A percentile compares a stretch with the other conserved stretches of the same genome.
phyloP scores from a whole-genome alignment of 495 filamentous ascomycete species.

The Massariosphaeria phaeospora region DNA sequence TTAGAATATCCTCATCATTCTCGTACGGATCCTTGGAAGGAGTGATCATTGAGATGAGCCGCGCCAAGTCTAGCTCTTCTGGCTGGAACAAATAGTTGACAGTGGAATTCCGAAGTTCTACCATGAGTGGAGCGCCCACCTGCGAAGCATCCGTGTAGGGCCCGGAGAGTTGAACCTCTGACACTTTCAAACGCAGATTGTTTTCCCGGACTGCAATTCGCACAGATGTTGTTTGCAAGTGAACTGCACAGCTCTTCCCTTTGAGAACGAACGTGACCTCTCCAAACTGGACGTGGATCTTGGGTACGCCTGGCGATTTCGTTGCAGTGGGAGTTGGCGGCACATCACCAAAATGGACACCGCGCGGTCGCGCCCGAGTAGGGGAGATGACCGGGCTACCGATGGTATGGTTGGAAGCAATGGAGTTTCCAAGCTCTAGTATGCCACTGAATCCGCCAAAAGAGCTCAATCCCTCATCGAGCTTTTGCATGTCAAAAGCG shows the following conservation, averaged over 20 bases:
- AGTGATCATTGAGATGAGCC: conserved; percentile 77
- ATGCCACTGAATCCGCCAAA: conserved; percentile 92
- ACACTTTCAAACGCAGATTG: conserved; percentile 54
- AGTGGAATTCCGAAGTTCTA: conserved; percentile 58
- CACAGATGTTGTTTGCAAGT: conserved; percentile 68
- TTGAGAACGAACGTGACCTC: conserved; percentile 67
- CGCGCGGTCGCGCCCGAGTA: conserved; percentile 46
- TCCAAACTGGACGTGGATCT: conserved; percentile 70
- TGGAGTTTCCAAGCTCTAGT: conserved; percentile 78
- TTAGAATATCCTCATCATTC: conserved; percentile 86
- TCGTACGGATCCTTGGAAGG: conserved; percentile 91
- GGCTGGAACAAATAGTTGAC: conserved; percentile 71
- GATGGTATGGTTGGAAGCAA: conserved; percentile 64
- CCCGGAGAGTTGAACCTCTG: conserved; percentile 67
- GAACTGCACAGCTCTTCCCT: conserved; percentile 71
- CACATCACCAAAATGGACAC: conserved; percentile 71
- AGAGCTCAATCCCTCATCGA: conserved; percentile 83
- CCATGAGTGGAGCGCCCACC: conserved; percentile 49
- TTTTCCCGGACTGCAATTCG: conserved; percentile 71
- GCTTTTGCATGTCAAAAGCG: conserved; percentile 66
- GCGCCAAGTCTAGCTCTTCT: conserved; percentile 72
- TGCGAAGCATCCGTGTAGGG: conserved; percentile 50
- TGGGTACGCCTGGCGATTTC: conserved; percentile 37
- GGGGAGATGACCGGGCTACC: conserved; percentile 34
- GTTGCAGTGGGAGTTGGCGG: conserved; percentile 39